A percentile compares a stretch with the other conserved stretches of the same genome.
These are phyloP conservation scores for Paramecium caudatum DNA, from an alignment of 73 alveolate genomes.

Conservation along the genomic window DNA sequence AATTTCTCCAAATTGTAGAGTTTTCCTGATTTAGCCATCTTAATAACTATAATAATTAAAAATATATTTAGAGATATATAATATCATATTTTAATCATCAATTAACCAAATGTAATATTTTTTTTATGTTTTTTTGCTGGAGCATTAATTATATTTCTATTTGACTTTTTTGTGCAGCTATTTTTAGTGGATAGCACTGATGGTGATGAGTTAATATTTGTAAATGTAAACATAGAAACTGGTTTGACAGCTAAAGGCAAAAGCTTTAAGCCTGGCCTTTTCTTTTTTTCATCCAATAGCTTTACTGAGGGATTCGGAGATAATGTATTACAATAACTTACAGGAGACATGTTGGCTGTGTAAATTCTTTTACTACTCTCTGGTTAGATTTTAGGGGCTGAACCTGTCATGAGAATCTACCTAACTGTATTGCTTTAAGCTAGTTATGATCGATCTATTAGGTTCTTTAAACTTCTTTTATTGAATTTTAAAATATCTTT, in stretches of 20 bases:
- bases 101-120: slow-evolving; percentile 54
- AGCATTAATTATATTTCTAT: not conserved
- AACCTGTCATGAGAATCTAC: not conserved
- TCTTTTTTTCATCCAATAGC: slow-evolving; percentile 24
- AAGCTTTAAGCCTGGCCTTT: not conserved
- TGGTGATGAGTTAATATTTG: not conserved
- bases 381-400: no score
- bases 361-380: not conserved
- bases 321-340: not conserved
- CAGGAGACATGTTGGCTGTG: slow-evolving; percentile 1
- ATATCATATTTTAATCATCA: slow-evolving; percentile 42
- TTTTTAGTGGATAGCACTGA: not conserved
- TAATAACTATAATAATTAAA: no score
- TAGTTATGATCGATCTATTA: slow-evolving; percentile 10
- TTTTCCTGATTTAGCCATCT: no score
- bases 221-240: not conserved
- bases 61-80: not conserved
- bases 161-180: not conserved
- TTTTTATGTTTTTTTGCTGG: slow-evolving; percentile 32
- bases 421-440: not conserved
- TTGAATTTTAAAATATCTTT: slow-evolving; percentile 52
- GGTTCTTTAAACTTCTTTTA: slow-evolving; percentile 20
- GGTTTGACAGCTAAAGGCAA: slow-evolving; percentile 24
- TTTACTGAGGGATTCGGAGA: not conserved
- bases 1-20: no score